Evolutionary conservation across 345 rosid genomes (phyloP), one percentile per base, ranked within the genome.

Genomic region (Kernera saxatilis): DNA sequence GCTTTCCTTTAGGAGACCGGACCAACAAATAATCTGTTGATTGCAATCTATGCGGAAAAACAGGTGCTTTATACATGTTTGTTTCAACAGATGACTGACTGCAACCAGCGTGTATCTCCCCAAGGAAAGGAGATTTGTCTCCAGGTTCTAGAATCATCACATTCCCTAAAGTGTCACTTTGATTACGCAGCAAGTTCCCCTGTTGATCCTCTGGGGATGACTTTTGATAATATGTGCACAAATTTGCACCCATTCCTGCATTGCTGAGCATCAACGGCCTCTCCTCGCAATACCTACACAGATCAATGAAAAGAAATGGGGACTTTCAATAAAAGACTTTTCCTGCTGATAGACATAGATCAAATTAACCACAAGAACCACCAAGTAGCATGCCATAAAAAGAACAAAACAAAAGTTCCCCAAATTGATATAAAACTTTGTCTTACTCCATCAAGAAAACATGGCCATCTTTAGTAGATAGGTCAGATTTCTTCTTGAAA

Each of bases 401-500:
- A 14, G 40, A 12, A 33, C 1, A 29, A 56, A 61, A 10, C 4
- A 52, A 70, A 54, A 27, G 44, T 19, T 44, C 55, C 55, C 29
- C 37, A 13, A 13, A 14, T 23, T 27, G n/a, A 59, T 51, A 55
- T 51, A 58, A 45, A 51, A 10, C n/a, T 57, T 46, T 35, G 41
- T 69, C 99, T 89, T 85, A 94, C 98, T 94, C 99, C 99, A 89
- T 88, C 29, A 91, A 81, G 81, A 94, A 82, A 60, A 91, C 85
- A 55, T 91, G 99, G 65, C 99, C 98, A 83, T 94, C 99, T 86
- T 89, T 94, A 63, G 86, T 85, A 70, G 93, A 94, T 37, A 94
- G 93, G 76, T 94, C 99, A 33, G 97, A 88, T 82, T 94, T 94
- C 90, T 90, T 94, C 91, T 94, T 94, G 84, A 94, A 94, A 48